These are phyloP conservation scores for Trametes polyzona DNA, from an alignment of 1,284 basidiomycete genomes.

Conservation along the genomic window DNA sequence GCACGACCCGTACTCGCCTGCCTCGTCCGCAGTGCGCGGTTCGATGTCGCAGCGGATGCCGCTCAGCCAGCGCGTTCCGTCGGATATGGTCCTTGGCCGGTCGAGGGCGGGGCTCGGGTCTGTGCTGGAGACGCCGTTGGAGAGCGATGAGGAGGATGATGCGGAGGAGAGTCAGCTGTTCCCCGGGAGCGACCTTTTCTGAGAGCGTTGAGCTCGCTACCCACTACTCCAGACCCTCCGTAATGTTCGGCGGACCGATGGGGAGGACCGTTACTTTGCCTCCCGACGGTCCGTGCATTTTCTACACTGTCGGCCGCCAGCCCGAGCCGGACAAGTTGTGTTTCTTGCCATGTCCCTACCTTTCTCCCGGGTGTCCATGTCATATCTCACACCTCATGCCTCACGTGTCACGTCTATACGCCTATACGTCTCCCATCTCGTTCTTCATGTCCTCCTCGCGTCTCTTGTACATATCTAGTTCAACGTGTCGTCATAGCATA, in stretches of 20 bases:
- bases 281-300: too few species aligned
- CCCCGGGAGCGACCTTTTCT: conserved; percentile 60
- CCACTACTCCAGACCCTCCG: conserved; percentile 12
- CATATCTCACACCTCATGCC: neutral
- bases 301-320: neutral
- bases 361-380: neutral
- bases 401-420: neutral
- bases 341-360: neutral
- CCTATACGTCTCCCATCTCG: neutral
- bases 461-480: conserved; percentile 19
- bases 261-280: neutral
- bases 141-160: conserved; percentile 47
- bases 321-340: neutral
- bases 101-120: neutral
- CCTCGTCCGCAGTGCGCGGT: conserved; percentile 19
- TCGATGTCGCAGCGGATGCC: conserved; percentile 18
- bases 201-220: conserved; percentile 23
- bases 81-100: conserved; percentile 2
- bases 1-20: conserved; percentile 26
- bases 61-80: conserved; percentile 26
- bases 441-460: neutral
- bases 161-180: conserved; percentile 51
- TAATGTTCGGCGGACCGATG: conserved; percentile 5
- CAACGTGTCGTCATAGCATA: conserved; percentile 20
- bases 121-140: conserved; percentile 22